Base-by-base conservation (phyloP, 495 filamentous ascomycete genomes). In the Recurvomyces mirabilis region DNA sequence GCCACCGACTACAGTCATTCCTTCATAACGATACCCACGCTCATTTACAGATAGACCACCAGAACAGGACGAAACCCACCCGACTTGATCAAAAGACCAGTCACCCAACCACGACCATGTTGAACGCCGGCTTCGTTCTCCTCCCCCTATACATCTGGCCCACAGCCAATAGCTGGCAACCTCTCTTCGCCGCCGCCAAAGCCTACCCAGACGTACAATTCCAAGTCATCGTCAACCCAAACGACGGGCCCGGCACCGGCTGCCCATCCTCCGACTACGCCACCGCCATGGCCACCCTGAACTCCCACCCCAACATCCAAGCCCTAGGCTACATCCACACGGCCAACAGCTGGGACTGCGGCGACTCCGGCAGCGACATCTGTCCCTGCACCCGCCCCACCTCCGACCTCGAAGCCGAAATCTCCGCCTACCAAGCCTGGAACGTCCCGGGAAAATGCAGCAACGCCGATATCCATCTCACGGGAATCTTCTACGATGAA, bases 241-340 rank as follows among this genome's bases (percentile, higher is more conserved):
- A 61, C 35, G 72, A 63, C 37, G 74, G 74, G 0, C 74, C 74
- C 9, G 73, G 74, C 18, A 44, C 59, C 24, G 46, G 56, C 40
- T 40, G 64, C 29, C 73, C 74, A 1, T 69, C 73, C 52, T 63
- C 52, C 38, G 71, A 74, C 56, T 77, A 76, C 53, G 65, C 63
- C 10, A 56, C 55, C 6, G 70, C 66, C 45, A 60, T 76, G 17
- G 60, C 64, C 1, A 58, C 43, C 23, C 64, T 77, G 14, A 60
- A 67, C n/a, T 31, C 57, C 7, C 58, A 66, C 44, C 40, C 60
- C 19, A 77, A 77, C 55, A 68, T 75, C 17, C 63, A 60, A 12
- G 61, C 74, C 5, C 52, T 78, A 32, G 74, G 70, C 10, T 78
- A 78, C 54, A 68, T 78, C 32, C 62, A 68, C 21, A 73, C 68